Evolutionary conservation across 257 asterid genomes (phyloP).

Genomic region (Solanum chiquidenum): DNA sequence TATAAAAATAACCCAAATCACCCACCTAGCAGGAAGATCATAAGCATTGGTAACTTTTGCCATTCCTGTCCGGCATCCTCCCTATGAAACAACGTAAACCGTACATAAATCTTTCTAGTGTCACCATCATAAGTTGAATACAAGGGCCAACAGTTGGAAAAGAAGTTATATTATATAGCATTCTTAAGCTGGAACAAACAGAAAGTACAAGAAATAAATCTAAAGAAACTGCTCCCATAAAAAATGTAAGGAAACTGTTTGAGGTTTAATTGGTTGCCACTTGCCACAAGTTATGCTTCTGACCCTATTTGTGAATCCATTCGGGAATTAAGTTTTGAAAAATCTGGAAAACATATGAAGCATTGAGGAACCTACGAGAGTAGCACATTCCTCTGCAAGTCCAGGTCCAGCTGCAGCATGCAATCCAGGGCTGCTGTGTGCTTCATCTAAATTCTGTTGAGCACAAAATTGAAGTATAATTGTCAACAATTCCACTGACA

Average conservation of each 20-base stretch:
- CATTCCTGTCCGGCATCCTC: constrained; percentile 99
- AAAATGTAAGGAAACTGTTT: neutral
- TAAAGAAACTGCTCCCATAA: neutral
- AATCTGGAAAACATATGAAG: neutral
- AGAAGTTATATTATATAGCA: neutral
- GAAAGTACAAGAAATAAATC: neutral
- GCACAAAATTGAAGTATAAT: constrained; percentile 5
- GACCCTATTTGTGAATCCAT: neutral
- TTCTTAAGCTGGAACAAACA: neutral
- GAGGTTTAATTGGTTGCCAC: neutral
- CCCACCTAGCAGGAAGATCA: constrained; percentile 94
- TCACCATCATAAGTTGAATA: neutral
- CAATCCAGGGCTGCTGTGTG: constrained; percentile 96
- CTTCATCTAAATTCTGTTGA: constrained; percentile 88
- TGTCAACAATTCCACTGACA: neutral
- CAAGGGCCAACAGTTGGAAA: neutral
- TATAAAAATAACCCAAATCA: neutral
- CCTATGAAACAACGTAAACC: constrained; percentile 29
- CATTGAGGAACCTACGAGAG: constrained; percentile 14
- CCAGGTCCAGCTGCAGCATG: constrained; percentile 98
- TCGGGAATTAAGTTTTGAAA: neutral
- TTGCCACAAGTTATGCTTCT: neutral
- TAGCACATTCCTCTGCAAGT: constrained; percentile 77
- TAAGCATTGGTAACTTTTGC: constrained; percentile 69
- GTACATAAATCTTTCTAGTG: neutral